Base-by-base conservation (phyloP, 257 asterid genomes). In the Solanum pennellii region DNA sequence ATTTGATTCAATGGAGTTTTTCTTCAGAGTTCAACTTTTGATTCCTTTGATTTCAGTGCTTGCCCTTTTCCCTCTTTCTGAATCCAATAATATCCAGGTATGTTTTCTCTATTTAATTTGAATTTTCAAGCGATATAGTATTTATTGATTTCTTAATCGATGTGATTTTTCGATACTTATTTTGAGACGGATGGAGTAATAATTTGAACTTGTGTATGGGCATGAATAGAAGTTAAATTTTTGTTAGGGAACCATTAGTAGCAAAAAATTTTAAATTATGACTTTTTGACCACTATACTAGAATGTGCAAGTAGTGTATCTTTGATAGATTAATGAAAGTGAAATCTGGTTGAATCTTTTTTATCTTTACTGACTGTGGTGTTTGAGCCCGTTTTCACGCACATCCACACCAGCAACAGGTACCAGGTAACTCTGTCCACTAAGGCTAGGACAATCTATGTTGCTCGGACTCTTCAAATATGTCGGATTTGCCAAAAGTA, bases 361-460 rank as follows among this genome's bases (percentile, higher is more conserved):
- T 42, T 56, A 18, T 20, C 3, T 52, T 6, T 49, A 6, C 6
- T 18, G 5, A 56, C 0, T 0, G n/a, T 56, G 65, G 4, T 56
- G 65, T 56, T 56, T 4, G 5, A n/a, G 25, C 2, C 60, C 3
- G 25, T 1, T 62, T 60, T 62, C 7, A n/a, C 29, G 1, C 1
- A 0, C 15, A 4, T 62, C 1, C 7, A 23, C 3, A 21, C 0
- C 1, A 10, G 7, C 7, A 62, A 62, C 0, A 23, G 1, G 8
- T 62, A 62, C 2, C 31, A 23, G 0, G 0, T 62, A 62, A 5
- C 8, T 62, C 4, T 2, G 31, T 62, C 2, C 3, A n/a, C 71
- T 23, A 2, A 60, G 15, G 15, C 29, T 60, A 56, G n/a, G 11
- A 56, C 23, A 52, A 15, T 16, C 60, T 52, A 21, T 16, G 9